phyloP scores from a whole-genome alignment of 73 alveolate genomes.

The Stentor coeruleus region DNA sequence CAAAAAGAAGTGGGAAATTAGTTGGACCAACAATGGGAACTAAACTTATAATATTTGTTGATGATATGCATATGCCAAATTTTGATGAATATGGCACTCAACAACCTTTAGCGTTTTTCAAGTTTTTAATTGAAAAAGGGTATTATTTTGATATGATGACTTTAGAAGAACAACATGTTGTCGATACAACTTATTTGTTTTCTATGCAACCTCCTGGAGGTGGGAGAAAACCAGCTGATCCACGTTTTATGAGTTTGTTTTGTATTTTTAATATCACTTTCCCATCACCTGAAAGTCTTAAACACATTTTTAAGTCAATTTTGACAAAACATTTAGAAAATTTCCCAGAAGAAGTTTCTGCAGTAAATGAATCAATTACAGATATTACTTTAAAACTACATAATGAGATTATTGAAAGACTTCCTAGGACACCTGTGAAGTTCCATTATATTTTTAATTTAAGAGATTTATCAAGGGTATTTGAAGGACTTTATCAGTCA shows the following conservation, averaged over 20 bases:
- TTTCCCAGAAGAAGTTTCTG: conserved; percentile 82
- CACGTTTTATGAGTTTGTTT: conserved; percentile 95
- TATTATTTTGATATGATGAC: conserved; percentile 36
- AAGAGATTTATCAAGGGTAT: conserved; percentile 96
- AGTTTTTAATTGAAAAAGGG: conserved; percentile 92
- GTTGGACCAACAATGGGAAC: conserved; percentile 98
- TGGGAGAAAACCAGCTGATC: conserved; percentile 98
- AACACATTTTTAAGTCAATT: conserved; percentile 88
- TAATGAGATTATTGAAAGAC: conserved; percentile 73
- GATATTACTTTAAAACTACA: conserved; percentile 65
- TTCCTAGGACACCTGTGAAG: conserved; percentile 98
- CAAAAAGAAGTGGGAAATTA: conserved; percentile 91
- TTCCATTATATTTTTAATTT: conserved; percentile 99
- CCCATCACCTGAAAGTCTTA: conserved; percentile 85
- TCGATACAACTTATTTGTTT: conserved; percentile 95
- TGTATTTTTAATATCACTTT: conserved; percentile 78
- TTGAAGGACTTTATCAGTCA: conserved; percentile 93
- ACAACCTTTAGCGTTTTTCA: conserved; percentile 97
- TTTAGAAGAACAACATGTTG: conserved; percentile 57
- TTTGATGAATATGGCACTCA: conserved; percentile 97
- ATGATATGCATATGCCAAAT: conserved; percentile 98
- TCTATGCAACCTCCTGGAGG: conserved; percentile 99
- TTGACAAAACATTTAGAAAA: conserved; percentile 82
- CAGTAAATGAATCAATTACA: conserved; percentile 58
- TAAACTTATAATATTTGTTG: conserved; percentile 92